These are phyloP conservation scores for Colletotrichum coccodes DNA, from an alignment of 2,329 filamentous ascomycete genomes.

Conservation along the genomic window DNA sequence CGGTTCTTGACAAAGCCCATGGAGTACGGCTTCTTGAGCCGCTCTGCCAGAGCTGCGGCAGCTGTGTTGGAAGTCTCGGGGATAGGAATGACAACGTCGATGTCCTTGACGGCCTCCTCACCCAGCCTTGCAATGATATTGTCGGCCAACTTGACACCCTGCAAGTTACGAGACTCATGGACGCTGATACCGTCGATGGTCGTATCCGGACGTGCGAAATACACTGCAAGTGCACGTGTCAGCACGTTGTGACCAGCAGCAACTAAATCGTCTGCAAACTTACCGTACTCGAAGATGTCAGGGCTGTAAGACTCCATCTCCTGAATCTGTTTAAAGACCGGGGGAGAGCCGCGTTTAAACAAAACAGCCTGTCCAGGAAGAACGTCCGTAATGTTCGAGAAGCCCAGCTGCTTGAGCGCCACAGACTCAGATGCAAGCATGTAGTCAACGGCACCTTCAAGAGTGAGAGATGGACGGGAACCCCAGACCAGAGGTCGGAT, in stretches of 20 bases:
- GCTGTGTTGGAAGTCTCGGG: slow-evolving; percentile 80
- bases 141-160: slow-evolving; percentile 84
- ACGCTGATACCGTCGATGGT: slow-evolving; percentile 91
- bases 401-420: slow-evolving; percentile 83
- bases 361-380: slow-evolving; percentile 87
- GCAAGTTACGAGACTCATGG: slow-evolving; percentile 83
- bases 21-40: slow-evolving; percentile 79
- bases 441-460: slow-evolving; percentile 78
- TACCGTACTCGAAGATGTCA: slow-evolving; percentile 75
- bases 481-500: slow-evolving; percentile 87
- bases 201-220: slow-evolving; percentile 85
- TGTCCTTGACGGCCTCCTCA: slow-evolving; percentile 75
- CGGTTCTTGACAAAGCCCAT: slow-evolving; percentile 91
- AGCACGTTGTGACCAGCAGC: background rate
- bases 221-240: slow-evolving; percentile 74
- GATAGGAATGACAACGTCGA: slow-evolving; percentile 87
- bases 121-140: slow-evolving; percentile 76
- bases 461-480: slow-evolving; percentile 72
- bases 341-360: slow-evolving; percentile 79
- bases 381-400: slow-evolving; percentile 80
- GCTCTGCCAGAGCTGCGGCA: slow-evolving; percentile 79
- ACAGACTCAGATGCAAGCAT: slow-evolving; percentile 93
- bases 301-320: slow-evolving; percentile 77
- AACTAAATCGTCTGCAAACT: background rate
- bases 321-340: slow-evolving; percentile 81